Evolutionary conservation across 768 basidiomycete genomes (phyloP).

Genomic region (Aureoboletus auriporus): DNA sequence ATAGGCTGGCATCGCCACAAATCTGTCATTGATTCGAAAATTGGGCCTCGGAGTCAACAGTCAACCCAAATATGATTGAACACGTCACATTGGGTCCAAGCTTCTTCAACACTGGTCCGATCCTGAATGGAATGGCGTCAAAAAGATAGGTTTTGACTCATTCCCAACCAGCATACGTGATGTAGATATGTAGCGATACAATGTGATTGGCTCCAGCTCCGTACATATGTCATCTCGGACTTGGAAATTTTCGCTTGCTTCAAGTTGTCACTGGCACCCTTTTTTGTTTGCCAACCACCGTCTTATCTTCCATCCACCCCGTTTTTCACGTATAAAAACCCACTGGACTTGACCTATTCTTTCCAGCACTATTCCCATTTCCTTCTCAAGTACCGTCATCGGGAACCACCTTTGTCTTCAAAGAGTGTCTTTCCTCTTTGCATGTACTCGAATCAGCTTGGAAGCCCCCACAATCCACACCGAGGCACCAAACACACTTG

Average conservation of each 20-base stretch:
- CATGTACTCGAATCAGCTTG: conserved; percentile 96
- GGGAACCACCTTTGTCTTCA: conserved; percentile 9
- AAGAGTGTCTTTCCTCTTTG: conserved; percentile 45
- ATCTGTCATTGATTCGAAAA: too few relatives aligned
- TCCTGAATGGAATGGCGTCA: too few relatives aligned
- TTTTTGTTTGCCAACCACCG: conserved; percentile 16
- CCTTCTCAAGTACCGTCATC: background rate
- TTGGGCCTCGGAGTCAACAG: too few relatives aligned
- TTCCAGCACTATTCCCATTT: background rate
- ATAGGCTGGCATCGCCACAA: background rate
- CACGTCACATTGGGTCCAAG: background rate
- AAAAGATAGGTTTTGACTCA: too few relatives aligned
- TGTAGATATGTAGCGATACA: background rate
- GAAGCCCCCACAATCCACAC: conserved; percentile 83
- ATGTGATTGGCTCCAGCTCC: conserved; percentile 14
- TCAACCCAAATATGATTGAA: background rate
- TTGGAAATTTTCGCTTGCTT: conserved; percentile 9
- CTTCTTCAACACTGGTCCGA: too few relatives aligned
- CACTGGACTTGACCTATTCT: background rate
- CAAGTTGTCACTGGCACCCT: conserved; percentile 9
- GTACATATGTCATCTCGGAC: conserved; percentile 14
- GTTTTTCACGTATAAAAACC: conserved; percentile 26
- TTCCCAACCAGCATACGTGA: background rate
- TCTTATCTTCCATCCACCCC: conserved; percentile 14
- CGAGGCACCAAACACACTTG: conserved; percentile 83